These are phyloP conservation scores for Amoebophrya sp. DNA, from an alignment of 169 alveolate species.

Conservation along the genomic window DNA sequence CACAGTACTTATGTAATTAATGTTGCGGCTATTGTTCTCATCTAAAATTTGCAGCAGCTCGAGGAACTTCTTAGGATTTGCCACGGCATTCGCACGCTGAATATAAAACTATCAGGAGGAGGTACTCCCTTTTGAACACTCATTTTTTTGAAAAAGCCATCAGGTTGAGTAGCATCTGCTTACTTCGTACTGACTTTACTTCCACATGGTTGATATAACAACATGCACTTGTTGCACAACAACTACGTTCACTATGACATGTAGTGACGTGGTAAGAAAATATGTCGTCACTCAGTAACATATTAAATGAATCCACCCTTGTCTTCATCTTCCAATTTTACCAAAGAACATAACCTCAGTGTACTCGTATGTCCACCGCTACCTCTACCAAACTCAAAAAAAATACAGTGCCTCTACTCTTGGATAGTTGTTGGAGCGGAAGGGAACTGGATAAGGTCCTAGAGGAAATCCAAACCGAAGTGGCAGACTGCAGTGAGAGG, in stretches of 20 bases:
- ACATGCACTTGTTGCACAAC: not conserved
- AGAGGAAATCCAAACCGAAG: not conserved
- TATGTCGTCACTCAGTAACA: not conserved
- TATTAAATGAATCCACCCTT: not conserved
- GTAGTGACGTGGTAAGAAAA: not conserved
- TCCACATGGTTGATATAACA: not conserved
- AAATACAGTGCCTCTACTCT: not conserved
- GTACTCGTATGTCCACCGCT: no score
- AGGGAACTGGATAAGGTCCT: not conserved
- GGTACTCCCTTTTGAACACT: not conserved
- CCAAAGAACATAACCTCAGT: no score
- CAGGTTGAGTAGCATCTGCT: no score
- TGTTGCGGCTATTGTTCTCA: no score
- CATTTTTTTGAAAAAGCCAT: no score
- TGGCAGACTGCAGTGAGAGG: not conserved
- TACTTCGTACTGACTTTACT: not conserved
- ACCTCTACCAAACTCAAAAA: no score
- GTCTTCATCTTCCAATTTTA: no score
- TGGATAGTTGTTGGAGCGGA: not conserved
- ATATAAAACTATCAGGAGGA: not conserved
- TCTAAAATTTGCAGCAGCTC: no score
- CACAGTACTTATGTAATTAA: no score
- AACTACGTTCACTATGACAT: not conserved
- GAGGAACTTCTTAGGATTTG: not conserved
- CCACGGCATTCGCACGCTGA: not conserved